Evolutionary conservation across 345 rosid genomes (phyloP).

Genomic region (Geranium rotundifolium): DNA sequence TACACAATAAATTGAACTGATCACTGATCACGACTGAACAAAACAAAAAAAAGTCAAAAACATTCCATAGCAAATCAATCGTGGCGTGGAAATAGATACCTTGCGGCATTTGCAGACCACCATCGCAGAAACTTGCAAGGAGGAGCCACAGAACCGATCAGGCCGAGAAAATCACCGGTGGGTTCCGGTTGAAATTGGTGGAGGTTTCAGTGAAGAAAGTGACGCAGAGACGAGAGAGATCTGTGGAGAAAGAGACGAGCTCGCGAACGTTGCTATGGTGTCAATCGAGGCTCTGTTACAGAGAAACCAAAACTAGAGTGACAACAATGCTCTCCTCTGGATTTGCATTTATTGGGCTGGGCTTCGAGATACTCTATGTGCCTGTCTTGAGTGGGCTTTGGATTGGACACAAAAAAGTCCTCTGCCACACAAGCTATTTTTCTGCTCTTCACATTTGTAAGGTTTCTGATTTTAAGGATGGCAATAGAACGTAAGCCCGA

Average conservation of each 20-base stretch:
- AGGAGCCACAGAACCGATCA: constrained; percentile 9
- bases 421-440: no score
- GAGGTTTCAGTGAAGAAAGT: neutral
- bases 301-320: neutral
- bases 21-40: neutral
- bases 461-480: no score
- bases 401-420: no score
- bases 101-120: constrained; percentile 94
- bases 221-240: neutral
- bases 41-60: neutral
- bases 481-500: no score
- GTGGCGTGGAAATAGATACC: constrained; percentile 23
- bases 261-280: neutral
- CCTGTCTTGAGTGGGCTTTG: no score
- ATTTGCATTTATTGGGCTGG: no score
- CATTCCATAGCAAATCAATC: neutral
- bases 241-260: neutral
- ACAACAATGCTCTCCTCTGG: no score
- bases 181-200: neutral
- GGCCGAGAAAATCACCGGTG: neutral
- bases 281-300: neutral
- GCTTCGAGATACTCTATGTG: no score
- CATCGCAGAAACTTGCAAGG: constrained; percentile 31
- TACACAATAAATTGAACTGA: neutral
- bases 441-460: no score